Conservation (phyloP, 257 asterid genomes). For the Cordia subcordata region DNA sequence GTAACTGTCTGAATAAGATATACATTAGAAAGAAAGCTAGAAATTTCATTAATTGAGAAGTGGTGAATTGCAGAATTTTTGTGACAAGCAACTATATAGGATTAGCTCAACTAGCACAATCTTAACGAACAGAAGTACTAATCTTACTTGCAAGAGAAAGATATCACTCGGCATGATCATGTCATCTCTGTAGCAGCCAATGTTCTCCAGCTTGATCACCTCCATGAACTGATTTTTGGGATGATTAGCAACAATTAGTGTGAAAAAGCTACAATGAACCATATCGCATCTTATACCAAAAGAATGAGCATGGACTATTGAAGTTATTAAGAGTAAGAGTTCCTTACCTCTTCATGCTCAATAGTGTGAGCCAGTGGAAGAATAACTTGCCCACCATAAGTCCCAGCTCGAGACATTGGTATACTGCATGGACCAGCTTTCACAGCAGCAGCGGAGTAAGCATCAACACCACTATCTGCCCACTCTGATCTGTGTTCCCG, state of each 20-base stretch:
- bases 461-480: slow-evolving; percentile 81
- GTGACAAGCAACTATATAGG: no score
- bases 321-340: neutral
- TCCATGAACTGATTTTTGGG: slow-evolving; percentile 70
- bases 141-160: slow-evolving; percentile 88
- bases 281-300: neutral
- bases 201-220: slow-evolving; percentile 91
- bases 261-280: neutral
- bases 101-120: no score
- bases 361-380: slow-evolving; percentile 95
- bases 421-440: slow-evolving; percentile 73
- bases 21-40: no score
- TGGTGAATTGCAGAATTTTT: no score
- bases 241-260: slow-evolving; percentile 8
- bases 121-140: neutral
- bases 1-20: no score
- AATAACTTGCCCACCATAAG: slow-evolving; percentile 86
- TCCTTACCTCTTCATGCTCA: slow-evolving; percentile 90
- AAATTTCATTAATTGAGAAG: no score
- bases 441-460: slow-evolving; percentile 73
- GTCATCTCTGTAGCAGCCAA: slow-evolving; percentile 66
- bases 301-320: neutral
- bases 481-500: slow-evolving; percentile 97
- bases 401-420: slow-evolving; percentile 71
- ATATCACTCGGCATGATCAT: slow-evolving; percentile 75